Evolutionary conservation across 2,329 filamentous ascomycete genomes (phyloP).

Genomic region (Colletotrichum karsti): DNA sequence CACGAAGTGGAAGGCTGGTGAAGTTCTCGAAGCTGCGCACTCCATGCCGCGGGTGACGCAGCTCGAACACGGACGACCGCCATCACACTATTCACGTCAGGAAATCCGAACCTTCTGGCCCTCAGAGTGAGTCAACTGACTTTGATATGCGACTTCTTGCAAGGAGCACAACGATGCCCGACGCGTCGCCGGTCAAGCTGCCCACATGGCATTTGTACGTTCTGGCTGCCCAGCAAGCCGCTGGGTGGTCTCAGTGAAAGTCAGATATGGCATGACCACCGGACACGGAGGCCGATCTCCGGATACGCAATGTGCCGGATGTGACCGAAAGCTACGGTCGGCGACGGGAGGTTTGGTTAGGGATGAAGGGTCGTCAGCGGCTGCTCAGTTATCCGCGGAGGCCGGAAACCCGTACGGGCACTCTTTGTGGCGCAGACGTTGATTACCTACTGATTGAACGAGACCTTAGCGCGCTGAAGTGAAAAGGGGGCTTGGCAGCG

Average conservation of each 20-base stretch:
- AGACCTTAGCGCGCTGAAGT: neutral
- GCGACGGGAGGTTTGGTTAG: neutral
- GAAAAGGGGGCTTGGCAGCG: neutral
- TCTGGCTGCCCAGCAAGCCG: too few species aligned
- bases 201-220: constrained; percentile 14
- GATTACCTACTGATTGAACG: neutral
- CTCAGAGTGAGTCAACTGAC: neutral
- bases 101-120: neutral
- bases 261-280: neutral
- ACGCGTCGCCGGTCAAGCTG: constrained; percentile 13
- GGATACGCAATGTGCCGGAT: neutral
- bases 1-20: neutral
- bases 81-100: neutral
- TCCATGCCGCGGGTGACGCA: neutral
- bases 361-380: neutral
- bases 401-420: neutral
- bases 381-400: neutral
- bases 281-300: neutral
- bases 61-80: constrained; percentile 6
- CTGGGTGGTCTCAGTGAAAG: neutral
- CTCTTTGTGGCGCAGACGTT: neutral
- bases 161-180: neutral
- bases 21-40: neutral
- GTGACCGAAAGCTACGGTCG: neutral
- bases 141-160: constrained; percentile 2